Base-by-base conservation (phyloP, 1,284 basidiomycete species). In the Trametes versicolor region DNA sequence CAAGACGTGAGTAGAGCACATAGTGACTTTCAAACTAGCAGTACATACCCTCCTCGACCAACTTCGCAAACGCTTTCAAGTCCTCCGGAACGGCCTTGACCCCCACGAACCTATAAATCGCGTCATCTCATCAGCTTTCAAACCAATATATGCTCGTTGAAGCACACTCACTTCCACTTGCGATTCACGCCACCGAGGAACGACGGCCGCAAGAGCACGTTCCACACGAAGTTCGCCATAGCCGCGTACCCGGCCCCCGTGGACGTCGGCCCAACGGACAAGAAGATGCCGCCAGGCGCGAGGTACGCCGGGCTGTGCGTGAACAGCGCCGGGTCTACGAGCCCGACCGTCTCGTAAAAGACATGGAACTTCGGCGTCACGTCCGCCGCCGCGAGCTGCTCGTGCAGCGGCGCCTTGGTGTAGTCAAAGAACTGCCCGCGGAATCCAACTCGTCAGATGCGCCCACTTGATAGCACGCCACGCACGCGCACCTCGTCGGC, bases 381-480 rank as follows among this genome's bases (percentile, higher is more conserved):
- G 0, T 78, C 73, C 41, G 81, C 73, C 13, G 75, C 70, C 4
- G 69, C 58, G 7, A 89, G 77, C 48, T 81, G 77, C 63, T 81
- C 73, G 25, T 79, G 75, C 0, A 89, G 72, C 10, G 84, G 78
- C 21, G 75, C 76, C 17, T 79, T 77, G 1, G 82, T 85, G 65
- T 92, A 91, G 72, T 91, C 87, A 47, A 91, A 78, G 56, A 87
- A 83, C 79, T 84, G 55, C 19, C 0, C 29, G 2, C 29, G 29
- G 4, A 32, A 8, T 8, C 29, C 3, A 32, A 8, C 29, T 32
- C 29, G 29, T 32, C 29, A 32, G 8, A 32, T 32, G 29, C 29
- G 4, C 8, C 29, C 29, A 32, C 29, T 32, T 8, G 29, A 32
- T 4, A 32, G 8, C 3, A 3, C 8, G 29, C 8, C 8, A 32